Base-by-base conservation (phyloP, 202 grass and related monocot species). In the Tripidium arundinaceum region DNA sequence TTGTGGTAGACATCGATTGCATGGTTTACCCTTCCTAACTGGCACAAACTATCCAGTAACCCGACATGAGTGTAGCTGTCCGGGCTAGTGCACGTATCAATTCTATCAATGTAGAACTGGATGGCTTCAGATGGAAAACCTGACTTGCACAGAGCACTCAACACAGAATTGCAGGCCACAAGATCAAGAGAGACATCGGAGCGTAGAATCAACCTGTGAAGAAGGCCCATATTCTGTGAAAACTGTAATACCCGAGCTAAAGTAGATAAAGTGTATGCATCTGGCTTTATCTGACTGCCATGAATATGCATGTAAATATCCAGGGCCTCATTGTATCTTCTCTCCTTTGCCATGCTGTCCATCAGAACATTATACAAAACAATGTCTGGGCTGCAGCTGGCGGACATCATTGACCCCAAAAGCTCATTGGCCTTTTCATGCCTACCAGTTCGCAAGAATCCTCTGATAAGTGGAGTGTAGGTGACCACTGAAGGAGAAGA, bases 341-440 rank as follows among this genome's bases (percentile, higher is more conserved):
- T 74, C 75, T 79, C 84, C 75, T 89, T 98, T n/a, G 65, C 49
- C 82, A 94, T 89, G 82, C 92, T 84, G 83, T 91, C 88, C 73
- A 98, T 98, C 15, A 98, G 66, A 63, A 94, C 90, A 80, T 98
- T 94, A 83, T 89, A 94, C 27, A 98, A 67, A 69, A 94, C 81
- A 77, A 94, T 72, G 76, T 98, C 92, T 61, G 90, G 90, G 68
- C 46, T 87, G 86, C 90, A 98, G 40, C 79, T 45, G 55, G 26
- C 54, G 3, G 81, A 89, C 39, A 71, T 49, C 92, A 98, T 98
- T 58, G 74, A 83, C 69, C 79, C 72, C 68, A 87, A 89, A 45
- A 93, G 61, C 40, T 83, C 41, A 7, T 58, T 41, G 65, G 84
- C 79, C 65, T 78, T 76, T 68, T 80, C 75, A 79, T 84, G 76